Conservation (phyloP, 768 basidiomycete species). For the Xerocomus potaroensis region DNA sequence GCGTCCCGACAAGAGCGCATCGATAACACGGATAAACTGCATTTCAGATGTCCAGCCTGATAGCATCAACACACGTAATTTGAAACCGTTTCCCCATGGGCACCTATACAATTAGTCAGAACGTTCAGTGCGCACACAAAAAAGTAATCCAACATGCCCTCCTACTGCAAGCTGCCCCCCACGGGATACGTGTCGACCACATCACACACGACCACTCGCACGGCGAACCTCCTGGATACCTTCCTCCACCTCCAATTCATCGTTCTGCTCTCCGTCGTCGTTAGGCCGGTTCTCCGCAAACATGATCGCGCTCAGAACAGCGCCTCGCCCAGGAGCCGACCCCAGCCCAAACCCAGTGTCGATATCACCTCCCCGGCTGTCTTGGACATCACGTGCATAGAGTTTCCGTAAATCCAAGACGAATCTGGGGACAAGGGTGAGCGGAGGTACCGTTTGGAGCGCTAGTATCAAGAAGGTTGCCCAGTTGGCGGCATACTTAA, state of each 20-base stretch:
- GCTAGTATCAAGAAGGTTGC: not conserved
- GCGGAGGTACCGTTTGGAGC: not conserved
- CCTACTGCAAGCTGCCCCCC: too few relatives aligned
- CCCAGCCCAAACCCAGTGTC: not conserved
- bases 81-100: too few relatives aligned
- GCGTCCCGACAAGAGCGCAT: too few relatives aligned
- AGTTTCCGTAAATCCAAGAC: not conserved
- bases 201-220: too few relatives aligned
- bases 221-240: too few relatives aligned
- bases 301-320: not conserved
- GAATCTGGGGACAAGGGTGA: not conserved
- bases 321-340: not conserved
- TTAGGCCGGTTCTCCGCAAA: not conserved
- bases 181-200: too few relatives aligned
- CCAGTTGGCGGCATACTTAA: not conserved
- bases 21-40: too few relatives aligned
- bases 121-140: too few relatives aligned
- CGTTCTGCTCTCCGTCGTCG: not conserved
- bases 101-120: too few relatives aligned
- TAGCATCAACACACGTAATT: too few relatives aligned
- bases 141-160: too few relatives aligned
- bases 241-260: not conserved
- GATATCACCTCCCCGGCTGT: not conserved
- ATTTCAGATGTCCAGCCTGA: too few relatives aligned
- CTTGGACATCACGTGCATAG: not conserved